Evolutionary conservation across 805 yeast genomes (phyloP).

Genomic region (Starmerella asiatica): DNA sequence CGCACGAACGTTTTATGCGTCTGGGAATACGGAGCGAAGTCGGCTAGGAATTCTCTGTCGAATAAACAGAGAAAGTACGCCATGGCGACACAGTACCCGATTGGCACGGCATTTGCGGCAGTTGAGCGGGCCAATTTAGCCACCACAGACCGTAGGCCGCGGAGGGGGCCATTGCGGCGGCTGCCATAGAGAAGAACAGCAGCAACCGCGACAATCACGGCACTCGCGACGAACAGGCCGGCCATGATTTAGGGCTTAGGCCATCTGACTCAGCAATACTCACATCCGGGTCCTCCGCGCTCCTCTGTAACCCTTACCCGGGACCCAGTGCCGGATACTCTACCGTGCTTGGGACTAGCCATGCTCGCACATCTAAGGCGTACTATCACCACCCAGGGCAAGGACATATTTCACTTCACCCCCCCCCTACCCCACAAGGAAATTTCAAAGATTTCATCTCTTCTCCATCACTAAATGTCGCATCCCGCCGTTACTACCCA

Average conservation of each 20-base stretch:
- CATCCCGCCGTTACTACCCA: slow-evolving; percentile 97
- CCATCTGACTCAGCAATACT: too few relatives aligned
- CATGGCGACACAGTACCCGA: slow-evolving; percentile 14
- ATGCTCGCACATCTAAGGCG: not conserved
- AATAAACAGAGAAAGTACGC: slow-evolving; percentile 16
- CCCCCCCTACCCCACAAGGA: not conserved
- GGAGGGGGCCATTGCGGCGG: slow-evolving; percentile 1
- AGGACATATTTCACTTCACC: not conserved
- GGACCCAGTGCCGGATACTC: too few relatives aligned
- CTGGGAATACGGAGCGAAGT: slow-evolving; percentile 3
- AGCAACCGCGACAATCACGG: not conserved
- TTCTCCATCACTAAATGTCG: slow-evolving; percentile 24
- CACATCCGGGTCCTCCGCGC: too few relatives aligned
- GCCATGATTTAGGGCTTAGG: not conserved
- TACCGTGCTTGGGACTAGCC: too few relatives aligned
- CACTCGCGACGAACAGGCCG: slow-evolving; percentile 2
- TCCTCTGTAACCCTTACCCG: too few relatives aligned
- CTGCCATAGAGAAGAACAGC: slow-evolving; percentile 4
- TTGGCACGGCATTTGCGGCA: slow-evolving; percentile 17
- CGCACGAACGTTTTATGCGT: slow-evolving; percentile 15
- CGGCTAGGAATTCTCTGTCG: slow-evolving; percentile 7
- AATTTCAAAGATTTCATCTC: not conserved
- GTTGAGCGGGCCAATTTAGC: slow-evolving; percentile 11
- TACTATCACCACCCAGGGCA: not conserved
- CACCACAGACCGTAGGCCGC: not conserved